Conservation (phyloP, 345 rosid genomes). For the Populus nigra region DNA sequence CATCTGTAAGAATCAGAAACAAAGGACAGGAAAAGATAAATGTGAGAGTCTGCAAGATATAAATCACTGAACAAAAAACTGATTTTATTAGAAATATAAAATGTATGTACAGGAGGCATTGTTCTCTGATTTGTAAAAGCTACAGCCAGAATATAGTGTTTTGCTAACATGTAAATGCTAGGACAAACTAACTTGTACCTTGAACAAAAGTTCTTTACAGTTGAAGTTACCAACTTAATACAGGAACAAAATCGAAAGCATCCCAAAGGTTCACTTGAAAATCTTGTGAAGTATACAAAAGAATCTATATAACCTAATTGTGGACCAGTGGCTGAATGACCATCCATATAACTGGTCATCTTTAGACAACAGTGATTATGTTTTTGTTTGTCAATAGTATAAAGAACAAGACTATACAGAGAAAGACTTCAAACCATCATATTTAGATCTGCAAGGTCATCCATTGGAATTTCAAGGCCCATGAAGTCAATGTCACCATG, state of each 20-base stretch:
- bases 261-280: constrained; percentile 49
- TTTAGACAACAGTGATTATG: constrained; percentile 46
- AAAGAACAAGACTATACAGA: constrained; percentile 80
- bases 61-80: constrained; percentile 37
- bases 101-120: constrained; percentile 79
- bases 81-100: constrained; percentile 60
- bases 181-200: constrained; percentile 46
- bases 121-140: constrained; percentile 56
- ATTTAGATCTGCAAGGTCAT: constrained; percentile 90
- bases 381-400: constrained; percentile 61
- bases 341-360: constrained; percentile 51
- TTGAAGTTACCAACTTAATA: constrained; percentile 53
- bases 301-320: constrained; percentile 70
- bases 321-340: constrained; percentile 49
- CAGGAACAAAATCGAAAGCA: constrained; percentile 42
- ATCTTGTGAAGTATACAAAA: constrained; percentile 54
- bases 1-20: background rate
- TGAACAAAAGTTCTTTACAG: constrained; percentile 59
- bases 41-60: constrained; percentile 6
- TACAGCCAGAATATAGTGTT: constrained; percentile 49
- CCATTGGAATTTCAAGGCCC: constrained; percentile 99
- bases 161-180: constrained; percentile 50
- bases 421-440: constrained; percentile 85
- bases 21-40: background rate
- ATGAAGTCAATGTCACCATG: constrained; percentile 76